Percentiles rank a stretch among this genome's conserved stretches.
Evolutionary conservation across 2,329 filamentous ascomycete genomes (phyloP).

Genomic region (Diaporthe ampelina): DNA sequence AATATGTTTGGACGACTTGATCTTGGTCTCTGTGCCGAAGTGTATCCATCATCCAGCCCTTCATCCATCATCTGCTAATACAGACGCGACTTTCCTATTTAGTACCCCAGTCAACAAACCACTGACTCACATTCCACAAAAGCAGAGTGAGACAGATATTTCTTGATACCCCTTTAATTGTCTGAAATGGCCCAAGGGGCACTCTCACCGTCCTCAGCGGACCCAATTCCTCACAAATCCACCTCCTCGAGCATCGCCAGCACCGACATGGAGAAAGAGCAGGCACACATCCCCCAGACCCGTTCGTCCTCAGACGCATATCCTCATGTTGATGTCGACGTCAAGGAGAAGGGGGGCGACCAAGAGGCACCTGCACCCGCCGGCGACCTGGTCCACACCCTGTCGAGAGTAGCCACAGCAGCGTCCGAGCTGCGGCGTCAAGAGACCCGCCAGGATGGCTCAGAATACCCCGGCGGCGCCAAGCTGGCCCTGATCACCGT

Average conservation of each 20-base stretch:
- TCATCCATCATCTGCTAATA: neutral
- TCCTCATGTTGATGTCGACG: neutral
- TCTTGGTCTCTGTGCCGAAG: neutral
- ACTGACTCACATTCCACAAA: constrained; percentile 14
- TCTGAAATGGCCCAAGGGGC: neutral
- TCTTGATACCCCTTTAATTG: neutral
- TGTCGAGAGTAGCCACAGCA: constrained; percentile 1
- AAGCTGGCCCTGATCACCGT: constrained; percentile 57
- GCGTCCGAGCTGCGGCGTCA: constrained; percentile 37
- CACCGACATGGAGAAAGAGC: constrained; percentile 9
- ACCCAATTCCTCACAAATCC: neutral
- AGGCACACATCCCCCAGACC: neutral
- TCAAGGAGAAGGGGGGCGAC: neutral
- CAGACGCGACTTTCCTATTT: neutral
- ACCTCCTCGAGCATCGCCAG: neutral
- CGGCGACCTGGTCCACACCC: neutral
- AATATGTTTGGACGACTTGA: neutral
- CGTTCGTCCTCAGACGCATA: neutral
- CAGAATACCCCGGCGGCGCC: constrained; percentile 54
- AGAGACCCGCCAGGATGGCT: constrained; percentile 54
- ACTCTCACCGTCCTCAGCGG: neutral
- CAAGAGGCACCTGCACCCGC: neutral
- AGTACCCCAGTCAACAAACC: neutral
- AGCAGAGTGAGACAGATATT: neutral
- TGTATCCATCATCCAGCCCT: neutral